A percentile compares a stretch with the other conserved stretches of the same genome.
phyloP scores from a whole-genome alignment of 768 basidiomycete genomes.

The Kwoniella sp. region DNA sequence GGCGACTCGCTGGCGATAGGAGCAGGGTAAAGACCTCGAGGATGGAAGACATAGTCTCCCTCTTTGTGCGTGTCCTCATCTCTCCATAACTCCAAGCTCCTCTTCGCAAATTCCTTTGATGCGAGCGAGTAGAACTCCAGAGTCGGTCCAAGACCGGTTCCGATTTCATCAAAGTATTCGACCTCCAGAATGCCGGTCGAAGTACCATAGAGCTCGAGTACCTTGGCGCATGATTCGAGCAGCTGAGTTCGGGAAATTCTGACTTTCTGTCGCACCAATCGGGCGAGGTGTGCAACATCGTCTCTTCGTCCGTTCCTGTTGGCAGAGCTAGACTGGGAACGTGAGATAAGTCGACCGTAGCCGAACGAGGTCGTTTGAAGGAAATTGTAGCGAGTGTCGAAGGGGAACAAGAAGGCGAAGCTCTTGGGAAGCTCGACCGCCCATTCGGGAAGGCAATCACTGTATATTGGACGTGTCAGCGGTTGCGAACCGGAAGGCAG shows the following conservation, averaged over 20 bases:
- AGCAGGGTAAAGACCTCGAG: constrained; percentile 81
- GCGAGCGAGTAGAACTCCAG: constrained; percentile 98
- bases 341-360: constrained; percentile 89
- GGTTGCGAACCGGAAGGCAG: neutral
- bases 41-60: constrained; percentile 78
- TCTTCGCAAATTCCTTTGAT: constrained; percentile 88
- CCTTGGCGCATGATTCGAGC: constrained; percentile 92
- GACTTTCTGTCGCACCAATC: constrained; percentile 92
- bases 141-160: constrained; percentile 94
- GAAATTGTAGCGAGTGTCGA: constrained; percentile 95
- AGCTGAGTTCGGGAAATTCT: constrained; percentile 93
- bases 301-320: constrained; percentile 81
- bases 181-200: constrained; percentile 93
- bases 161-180: constrained; percentile 98
- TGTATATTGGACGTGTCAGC: constrained; percentile 49
- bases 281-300: constrained; percentile 85
- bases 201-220: constrained; percentile 87
- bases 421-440: constrained; percentile 91
- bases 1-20: constrained; percentile 59
- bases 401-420: constrained; percentile 98
- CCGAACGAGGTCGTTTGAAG: constrained; percentile 97
- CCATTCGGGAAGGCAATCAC: constrained; percentile 97
- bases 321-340: constrained; percentile 78
- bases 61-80: constrained; percentile 69
- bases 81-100: constrained; percentile 87